Evolutionary conservation across 768 basidiomycete species (phyloP).

Genomic region (Xerocomus brunneocitrinus): DNA sequence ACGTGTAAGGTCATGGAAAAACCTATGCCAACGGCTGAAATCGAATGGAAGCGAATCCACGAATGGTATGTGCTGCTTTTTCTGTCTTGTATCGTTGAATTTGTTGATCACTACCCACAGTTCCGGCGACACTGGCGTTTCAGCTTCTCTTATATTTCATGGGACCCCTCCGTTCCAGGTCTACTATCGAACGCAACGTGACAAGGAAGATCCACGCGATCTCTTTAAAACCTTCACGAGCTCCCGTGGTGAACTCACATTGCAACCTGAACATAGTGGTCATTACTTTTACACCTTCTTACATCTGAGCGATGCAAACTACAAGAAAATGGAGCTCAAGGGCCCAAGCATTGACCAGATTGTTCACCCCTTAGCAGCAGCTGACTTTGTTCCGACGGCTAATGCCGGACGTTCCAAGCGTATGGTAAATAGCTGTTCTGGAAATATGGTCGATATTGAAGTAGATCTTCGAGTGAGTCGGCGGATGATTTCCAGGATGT

Average conservation of each 20-base stretch:
- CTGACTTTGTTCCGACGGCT: conserved; percentile 53
- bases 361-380: conserved; percentile 84
- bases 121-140: conserved; percentile 89
- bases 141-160: conserved; percentile 78
- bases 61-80: conserved; percentile 60
- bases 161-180: conserved; percentile 89
- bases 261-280: conserved; percentile 87
- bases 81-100: conserved; percentile 3
- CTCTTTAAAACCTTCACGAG: conserved; percentile 54
- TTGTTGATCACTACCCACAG: conserved; percentile 33
- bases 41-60: conserved; percentile 84
- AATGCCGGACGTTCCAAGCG: conserved; percentile 45
- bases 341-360: conserved; percentile 81
- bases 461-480: conserved; percentile 70
- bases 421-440: conserved; percentile 73
- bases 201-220: conserved; percentile 61
- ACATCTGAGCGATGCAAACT: conserved; percentile 78
- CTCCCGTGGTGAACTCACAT: conserved; percentile 75
- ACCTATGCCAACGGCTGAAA: conserved; percentile 76
- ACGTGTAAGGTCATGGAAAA: conserved; percentile 71
- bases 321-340: conserved; percentile 67
- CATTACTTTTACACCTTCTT: conserved; percentile 82
- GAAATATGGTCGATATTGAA: conserved; percentile 67
- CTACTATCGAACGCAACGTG: conserved; percentile 68
- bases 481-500: neutral